Evolutionary conservation across 345 rosid genomes (phyloP), one percentile per base, ranked within the genome.

Genomic region (Lumnitzera littorea): DNA sequence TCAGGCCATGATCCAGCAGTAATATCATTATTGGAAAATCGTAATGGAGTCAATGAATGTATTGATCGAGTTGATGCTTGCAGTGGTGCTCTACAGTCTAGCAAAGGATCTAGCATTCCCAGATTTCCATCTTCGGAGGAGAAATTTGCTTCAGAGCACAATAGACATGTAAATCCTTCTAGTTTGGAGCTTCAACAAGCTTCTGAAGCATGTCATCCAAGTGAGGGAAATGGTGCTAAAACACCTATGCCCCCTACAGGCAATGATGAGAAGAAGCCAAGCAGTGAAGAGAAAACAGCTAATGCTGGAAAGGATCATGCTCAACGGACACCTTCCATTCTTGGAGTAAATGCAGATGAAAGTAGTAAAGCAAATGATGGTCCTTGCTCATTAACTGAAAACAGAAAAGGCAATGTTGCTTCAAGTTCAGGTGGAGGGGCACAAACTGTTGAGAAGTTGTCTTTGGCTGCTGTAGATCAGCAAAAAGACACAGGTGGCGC

Each of bases 121-220:
- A 36, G 3, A 36, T 5, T 36, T 36, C 43, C 43, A 36, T 36
- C 43, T 36, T 36, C 43, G 0, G 62, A 55, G 20, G 79, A 72
- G 5, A 75, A 61, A 51, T 14, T 64, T 29, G 56, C 36, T 43
- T 72, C 53, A 54, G 87, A 74, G 59, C 27, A 52, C 61, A 73
- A 49, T 36, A 36, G 43, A 36, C 43, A 4, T 36, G 43, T 36
- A 36, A 36, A 36, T 36, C 11, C 43, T 36, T 36, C 1, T 36
- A 36, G 43, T 36, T 36, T 9, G 11, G 43, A 36, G 43, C 43
- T 36, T 72, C 82, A 71, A 54, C 76, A 68, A 50, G 53, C 62
- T 62, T 67, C 66, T 36, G 88, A 77, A 54, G 74, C 56, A 15
- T 71, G 76, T 63, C 64, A 54, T 24, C 88, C 68, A 65, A 80